Conservation (phyloP, 192 early-diverging fungal species). For the Coemansia sp. region DNA sequence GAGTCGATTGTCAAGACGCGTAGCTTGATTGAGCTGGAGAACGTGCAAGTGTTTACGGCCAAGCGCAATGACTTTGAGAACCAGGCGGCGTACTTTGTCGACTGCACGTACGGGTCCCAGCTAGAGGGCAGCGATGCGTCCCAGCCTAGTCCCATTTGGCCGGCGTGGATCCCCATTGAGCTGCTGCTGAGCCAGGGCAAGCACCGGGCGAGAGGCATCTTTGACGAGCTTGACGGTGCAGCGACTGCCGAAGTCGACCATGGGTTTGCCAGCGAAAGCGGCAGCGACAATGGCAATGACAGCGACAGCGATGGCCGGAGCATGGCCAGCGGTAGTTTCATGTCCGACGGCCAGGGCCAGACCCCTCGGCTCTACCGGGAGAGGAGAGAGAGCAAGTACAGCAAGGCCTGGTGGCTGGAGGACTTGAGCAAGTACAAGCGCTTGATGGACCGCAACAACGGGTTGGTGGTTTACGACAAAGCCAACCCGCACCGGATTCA, state of each 20-base stretch:
- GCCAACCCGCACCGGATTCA: constrained; percentile 57
- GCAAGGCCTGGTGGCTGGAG: constrained; percentile 51
- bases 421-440: constrained; percentile 55
- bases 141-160: constrained; percentile 50
- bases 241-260: background rate
- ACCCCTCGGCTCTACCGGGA: background rate
- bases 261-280: background rate
- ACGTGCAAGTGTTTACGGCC: constrained; percentile 56
- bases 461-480: constrained; percentile 55
- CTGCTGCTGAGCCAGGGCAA: constrained; percentile 50
- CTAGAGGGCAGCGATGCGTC: constrained; percentile 21
- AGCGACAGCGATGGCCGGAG: background rate
- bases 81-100: constrained; percentile 51
- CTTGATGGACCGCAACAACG: constrained; percentile 53
- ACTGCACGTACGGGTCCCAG: constrained; percentile 53
- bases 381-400: constrained; percentile 9
- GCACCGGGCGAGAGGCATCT: constrained; percentile 39
- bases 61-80: constrained; percentile 46
- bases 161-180: constrained; percentile 60
- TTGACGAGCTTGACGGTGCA: constrained; percentile 36
- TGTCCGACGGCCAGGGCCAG: background rate
- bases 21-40: constrained; percentile 52
- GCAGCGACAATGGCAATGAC: constrained; percentile 11
- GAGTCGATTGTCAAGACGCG: constrained; percentile 59
- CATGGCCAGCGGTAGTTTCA: background rate